A percentile compares a stretch with the other conserved stretches of the same genome.
phyloP scores from a whole-genome alignment of 495 filamentous ascomycete species.

The Trichoderma asperelloides region DNA sequence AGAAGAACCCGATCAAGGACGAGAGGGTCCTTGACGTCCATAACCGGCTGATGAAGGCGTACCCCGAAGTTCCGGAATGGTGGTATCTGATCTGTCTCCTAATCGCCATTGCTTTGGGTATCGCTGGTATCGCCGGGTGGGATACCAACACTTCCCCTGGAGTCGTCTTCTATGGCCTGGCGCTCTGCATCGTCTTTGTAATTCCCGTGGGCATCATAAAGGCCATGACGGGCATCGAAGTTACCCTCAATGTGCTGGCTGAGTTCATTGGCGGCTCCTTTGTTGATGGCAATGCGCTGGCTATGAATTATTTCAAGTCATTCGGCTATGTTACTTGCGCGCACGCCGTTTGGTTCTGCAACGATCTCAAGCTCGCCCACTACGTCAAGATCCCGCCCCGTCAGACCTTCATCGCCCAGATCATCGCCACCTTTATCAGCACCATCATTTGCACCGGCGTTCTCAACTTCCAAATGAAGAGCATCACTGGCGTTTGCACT shows the following conservation, averaged over 20 bases:
- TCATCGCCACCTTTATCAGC: conserved; percentile 26
- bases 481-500: conserved; percentile 29
- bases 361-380: conserved; percentile 33
- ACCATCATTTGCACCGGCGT: conserved; percentile 25
- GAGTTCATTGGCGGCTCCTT: conserved; percentile 32
- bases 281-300: conserved; percentile 26
- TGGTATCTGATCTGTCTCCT: conserved; percentile 26
- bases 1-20: conserved; percentile 10
- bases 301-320: conserved; percentile 35
- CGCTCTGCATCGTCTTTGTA: conserved; percentile 29
- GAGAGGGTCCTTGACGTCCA: conserved; percentile 27
- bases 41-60: conserved; percentile 28
- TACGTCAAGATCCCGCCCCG: conserved; percentile 34
- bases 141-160: conserved; percentile 28
- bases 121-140: conserved; percentile 24
- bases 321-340: conserved; percentile 30
- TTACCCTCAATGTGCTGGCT: conserved; percentile 29
- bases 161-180: conserved; percentile 30
- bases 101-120: conserved; percentile 22
- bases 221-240: conserved; percentile 31
- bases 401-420: conserved; percentile 30
- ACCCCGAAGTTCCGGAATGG: conserved; percentile 30
- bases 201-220: conserved; percentile 30
- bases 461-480: conserved; percentile 31
- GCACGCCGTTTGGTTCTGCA: conserved; percentile 25